Percentiles rank a stretch among this genome's conserved stretches.
Conservation (phyloP, 2,329 filamentous ascomycete species). For the Colletotrichum sp. region DNA sequence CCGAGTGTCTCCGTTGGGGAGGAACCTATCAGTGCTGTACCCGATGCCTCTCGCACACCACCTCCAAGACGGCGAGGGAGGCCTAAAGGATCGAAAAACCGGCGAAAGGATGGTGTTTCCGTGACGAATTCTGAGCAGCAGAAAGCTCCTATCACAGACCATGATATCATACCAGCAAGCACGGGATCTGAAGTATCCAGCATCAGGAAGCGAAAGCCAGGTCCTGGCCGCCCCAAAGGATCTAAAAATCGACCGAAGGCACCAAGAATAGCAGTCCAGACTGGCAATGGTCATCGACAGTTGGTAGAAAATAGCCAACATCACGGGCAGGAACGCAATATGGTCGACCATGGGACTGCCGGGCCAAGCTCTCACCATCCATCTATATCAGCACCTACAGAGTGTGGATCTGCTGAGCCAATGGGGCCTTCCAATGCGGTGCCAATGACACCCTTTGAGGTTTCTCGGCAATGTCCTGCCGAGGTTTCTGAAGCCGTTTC, state of each 20-base stretch:
- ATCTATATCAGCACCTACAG: not conserved
- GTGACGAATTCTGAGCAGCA: not conserved
- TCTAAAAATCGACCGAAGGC: conserved; percentile 55
- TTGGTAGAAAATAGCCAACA: not conserved
- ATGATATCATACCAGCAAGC: not conserved
- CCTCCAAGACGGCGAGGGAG: conserved; percentile 22
- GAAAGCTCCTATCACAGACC: not conserved
- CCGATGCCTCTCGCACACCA: not conserved
- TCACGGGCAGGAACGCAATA: not conserved
- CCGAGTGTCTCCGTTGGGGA: not conserved
- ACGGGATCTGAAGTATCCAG: conserved; percentile 23
- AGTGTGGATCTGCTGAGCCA: not conserved
- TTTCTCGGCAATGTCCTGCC: not conserved
- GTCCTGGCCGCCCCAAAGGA: conserved; percentile 52
- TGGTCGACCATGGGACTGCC: not conserved
- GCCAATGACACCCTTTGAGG: not conserved
- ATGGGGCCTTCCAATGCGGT: not conserved
- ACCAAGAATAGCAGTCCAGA: not conserved
- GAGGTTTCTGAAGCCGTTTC: not conserved
- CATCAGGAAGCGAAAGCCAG: conserved; percentile 37
- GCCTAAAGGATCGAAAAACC: conserved; percentile 25
- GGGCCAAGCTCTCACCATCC: not conserved
- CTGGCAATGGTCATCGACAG: not conserved
- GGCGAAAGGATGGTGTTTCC: not conserved
- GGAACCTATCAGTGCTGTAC: not conserved